phyloP scores from a whole-genome alignment of 331 rosid genomes.

The Acacia concinna region DNA sequence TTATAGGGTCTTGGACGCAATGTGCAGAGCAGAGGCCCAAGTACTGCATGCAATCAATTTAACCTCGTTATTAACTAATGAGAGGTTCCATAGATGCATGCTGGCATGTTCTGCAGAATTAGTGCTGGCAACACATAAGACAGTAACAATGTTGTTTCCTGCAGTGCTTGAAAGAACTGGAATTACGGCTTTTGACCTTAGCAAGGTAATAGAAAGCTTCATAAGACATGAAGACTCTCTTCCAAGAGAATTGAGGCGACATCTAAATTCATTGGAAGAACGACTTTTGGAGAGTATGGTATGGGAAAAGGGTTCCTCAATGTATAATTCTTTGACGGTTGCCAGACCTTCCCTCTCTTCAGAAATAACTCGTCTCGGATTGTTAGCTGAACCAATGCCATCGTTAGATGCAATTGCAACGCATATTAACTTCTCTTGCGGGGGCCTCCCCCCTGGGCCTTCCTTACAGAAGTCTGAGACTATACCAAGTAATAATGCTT shows the following conservation, averaged over 20 bases:
- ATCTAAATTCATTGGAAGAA: conserved; percentile 74
- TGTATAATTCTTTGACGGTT: conserved; percentile 74
- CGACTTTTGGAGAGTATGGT: conserved; percentile 82
- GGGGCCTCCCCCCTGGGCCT: conserved; percentile 51
- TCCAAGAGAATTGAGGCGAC: conserved; percentile 74
- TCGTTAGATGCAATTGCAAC: conserved; percentile 68
- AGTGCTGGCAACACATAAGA: conserved; percentile 77
- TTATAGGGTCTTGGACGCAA: conserved; percentile 72
- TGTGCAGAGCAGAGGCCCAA: conserved; percentile 82
- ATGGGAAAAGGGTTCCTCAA: conserved; percentile 82
- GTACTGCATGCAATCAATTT: conserved; percentile 65
- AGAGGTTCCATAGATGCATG: conserved; percentile 83
- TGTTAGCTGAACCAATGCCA: conserved; percentile 80
- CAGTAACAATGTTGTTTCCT: conserved; percentile 77
- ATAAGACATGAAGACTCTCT: conserved; percentile 80
- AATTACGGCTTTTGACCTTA: conserved; percentile 79
- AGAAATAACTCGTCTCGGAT: conserved; percentile 60
- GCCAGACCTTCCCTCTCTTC: conserved; percentile 65
- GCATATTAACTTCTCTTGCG: conserved; percentile 58
- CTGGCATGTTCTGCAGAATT: conserved; percentile 79
- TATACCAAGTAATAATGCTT: conserved; percentile 43
- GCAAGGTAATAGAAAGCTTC: conserved; percentile 83
- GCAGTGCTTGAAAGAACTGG: conserved; percentile 80
- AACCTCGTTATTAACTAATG: conserved; percentile 70
- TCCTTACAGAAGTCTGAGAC: conserved; percentile 57